Percentiles rank a stretch among this genome's conserved stretches.
phyloP scores from a whole-genome alignment of 2,329 filamentous ascomycete genomes.

The Trichoderma atroviride region DNA sequence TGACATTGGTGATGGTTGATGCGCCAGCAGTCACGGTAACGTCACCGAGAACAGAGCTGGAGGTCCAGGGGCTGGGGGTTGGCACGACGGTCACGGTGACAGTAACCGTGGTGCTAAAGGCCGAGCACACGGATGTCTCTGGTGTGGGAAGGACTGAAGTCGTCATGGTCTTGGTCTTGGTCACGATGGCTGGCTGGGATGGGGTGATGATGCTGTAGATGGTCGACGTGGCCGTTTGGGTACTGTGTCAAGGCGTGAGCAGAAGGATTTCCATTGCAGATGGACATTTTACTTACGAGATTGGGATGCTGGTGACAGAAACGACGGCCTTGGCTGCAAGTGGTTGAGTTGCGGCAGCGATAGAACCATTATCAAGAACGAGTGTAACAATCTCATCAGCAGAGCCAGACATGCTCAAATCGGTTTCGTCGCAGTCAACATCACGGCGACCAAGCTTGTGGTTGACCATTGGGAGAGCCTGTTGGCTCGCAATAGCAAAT shows the following conservation, averaged over 20 bases:
- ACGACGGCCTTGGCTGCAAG: neutral
- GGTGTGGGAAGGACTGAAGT: conserved; percentile 25
- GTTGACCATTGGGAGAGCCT: conserved; percentile 28
- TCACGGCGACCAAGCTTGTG: conserved; percentile 32
- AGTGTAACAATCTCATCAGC: conserved; percentile 27
- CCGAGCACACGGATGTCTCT: conserved; percentile 26
- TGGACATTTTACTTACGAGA: conserved; percentile 39
- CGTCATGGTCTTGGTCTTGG: conserved; percentile 32
- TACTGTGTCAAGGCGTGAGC: conserved; percentile 32
- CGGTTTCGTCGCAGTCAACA: conserved; percentile 31
- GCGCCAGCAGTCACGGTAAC: conserved; percentile 37
- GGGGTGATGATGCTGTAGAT: conserved; percentile 38
- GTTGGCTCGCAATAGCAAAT: neutral
- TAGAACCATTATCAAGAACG: conserved; percentile 23
- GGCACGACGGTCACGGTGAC: conserved; percentile 33
- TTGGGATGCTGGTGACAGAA: conserved; percentile 36
- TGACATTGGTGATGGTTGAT: conserved; percentile 37
- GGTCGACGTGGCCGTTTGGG: conserved; percentile 40
- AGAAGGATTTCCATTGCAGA: neutral
- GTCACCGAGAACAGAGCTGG: conserved; percentile 30
- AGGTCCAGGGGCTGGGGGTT: conserved; percentile 18
- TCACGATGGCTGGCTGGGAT: conserved; percentile 26
- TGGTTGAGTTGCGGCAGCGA: conserved; percentile 18
- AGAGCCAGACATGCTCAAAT: conserved; percentile 6
- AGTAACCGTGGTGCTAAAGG: conserved; percentile 33